These are phyloP conservation scores for Pinus tabuliformis DNA, from an alignment of 75 land plant species.

Conservation along the genomic window DNA sequence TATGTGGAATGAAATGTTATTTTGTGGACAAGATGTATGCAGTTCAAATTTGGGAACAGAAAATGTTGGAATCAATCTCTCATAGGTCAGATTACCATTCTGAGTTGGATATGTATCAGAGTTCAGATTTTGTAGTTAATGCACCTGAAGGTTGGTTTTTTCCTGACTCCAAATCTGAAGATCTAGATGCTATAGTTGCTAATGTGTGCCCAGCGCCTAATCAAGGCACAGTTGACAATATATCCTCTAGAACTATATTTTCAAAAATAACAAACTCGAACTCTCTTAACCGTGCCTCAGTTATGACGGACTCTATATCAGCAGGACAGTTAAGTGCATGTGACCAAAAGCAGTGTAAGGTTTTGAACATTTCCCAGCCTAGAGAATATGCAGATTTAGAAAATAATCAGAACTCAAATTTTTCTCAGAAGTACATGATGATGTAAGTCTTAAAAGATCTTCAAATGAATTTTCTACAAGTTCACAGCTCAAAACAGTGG, in stretches of 20 bases:
- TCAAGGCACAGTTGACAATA: slow-evolving; percentile 30
- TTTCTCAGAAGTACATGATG: too few species aligned
- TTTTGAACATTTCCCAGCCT: too few species aligned
- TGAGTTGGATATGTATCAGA: slow-evolving; percentile 2
- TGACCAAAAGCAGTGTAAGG: too few species aligned
- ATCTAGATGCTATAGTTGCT: slow-evolving; percentile 71
- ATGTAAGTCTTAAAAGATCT: too few species aligned
- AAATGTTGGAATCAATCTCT: not conserved
- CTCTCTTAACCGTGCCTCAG: too few species aligned
- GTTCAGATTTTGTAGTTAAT: slow-evolving; percentile 8
- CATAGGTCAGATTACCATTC: slow-evolving; percentile 5
- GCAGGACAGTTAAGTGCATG: too few species aligned
- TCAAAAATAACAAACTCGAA: slow-evolving; percentile 22
- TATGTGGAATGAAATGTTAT: slow-evolving; percentile 9
- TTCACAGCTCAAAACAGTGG: too few species aligned
- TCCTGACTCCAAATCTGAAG: slow-evolving; percentile 28
- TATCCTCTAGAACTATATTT: slow-evolving; percentile 37
- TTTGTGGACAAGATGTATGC: not conserved
- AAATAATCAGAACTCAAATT: too few species aligned
- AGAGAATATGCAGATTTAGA: too few species aligned
- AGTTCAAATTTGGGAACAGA: not conserved
- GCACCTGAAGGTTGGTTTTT: slow-evolving; percentile 18
- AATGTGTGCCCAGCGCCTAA: slow-evolving; percentile 17
- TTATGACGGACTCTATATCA: too few species aligned
- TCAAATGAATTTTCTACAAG: too few species aligned